These are phyloP conservation scores for Echium plantagineum DNA, from an alignment of 257 asterid genomes.

Conservation along the genomic window DNA sequence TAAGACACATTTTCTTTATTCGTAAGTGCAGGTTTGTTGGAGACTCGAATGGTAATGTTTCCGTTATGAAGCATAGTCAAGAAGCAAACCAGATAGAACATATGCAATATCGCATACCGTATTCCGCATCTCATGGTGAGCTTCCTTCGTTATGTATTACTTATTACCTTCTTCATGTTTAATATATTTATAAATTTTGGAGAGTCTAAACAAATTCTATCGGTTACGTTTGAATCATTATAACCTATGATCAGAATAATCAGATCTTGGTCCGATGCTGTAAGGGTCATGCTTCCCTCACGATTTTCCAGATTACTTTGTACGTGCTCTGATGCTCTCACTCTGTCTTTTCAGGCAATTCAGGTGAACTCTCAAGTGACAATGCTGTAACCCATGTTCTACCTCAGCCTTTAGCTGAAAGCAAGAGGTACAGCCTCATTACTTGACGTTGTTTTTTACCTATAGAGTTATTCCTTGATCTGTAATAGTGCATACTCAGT, in stretches of 20 bases:
- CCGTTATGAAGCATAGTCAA: conserved; percentile 50
- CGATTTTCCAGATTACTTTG: no score
- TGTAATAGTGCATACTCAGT: background rate
- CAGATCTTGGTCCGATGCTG: no score
- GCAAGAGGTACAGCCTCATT: conserved; percentile 46
- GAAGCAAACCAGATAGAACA: conserved; percentile 35
- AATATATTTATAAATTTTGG: background rate
- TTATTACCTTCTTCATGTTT: background rate
- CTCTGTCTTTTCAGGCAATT: conserved; percentile 30
- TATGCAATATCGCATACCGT: conserved; percentile 69
- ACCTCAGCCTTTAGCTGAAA: conserved; percentile 78
- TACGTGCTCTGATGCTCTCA: conserved; percentile 10
- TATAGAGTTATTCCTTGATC: background rate
- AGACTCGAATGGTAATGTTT: conserved; percentile 57
- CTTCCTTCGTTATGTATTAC: conserved; percentile 1
- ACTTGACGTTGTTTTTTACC: background rate
- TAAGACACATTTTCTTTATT: conserved; percentile 1
- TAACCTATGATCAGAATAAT: background rate
- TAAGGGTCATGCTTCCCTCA: no score
- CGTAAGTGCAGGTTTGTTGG: conserved; percentile 59
- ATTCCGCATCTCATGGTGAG: conserved; percentile 67
- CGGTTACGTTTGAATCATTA: background rate
- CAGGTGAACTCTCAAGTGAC: conserved; percentile 35
- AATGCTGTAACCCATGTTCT: conserved; percentile 40
- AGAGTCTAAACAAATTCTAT: background rate